Evolutionary conservation across 179 eudicot genomes (phyloP), one percentile per base, ranked within the genome.

Genomic region (Patellifolia procumbens): DNA sequence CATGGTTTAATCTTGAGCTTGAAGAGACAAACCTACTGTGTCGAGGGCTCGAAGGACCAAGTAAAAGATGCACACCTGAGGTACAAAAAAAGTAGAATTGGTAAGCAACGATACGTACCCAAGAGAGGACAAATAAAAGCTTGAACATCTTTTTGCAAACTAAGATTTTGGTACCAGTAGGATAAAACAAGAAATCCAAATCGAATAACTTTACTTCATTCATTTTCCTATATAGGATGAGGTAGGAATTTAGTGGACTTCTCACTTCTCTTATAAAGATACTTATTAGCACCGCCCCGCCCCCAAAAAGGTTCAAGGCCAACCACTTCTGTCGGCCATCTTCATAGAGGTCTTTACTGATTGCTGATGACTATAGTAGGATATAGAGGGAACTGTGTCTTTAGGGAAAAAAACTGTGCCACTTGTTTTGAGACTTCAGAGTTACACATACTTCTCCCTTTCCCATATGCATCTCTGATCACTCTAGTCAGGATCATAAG

Each of bases 1-100:
- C 43, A 65, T 39, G 56, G 49, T 68, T 37, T 28, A 2, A 72
- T 24, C n/a, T 26, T n/a, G 29, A 76, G 80, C 58, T 46, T 42
- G 39, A 75, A 78, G 73, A 76, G 82, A 84, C 80, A 19, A 70
- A 95, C 99, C 99, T 76, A 95, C 93, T 75, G 99, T 95, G 87
- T 95, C 99, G 69, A 95, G 97, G 80, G 97, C 99, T 79, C 99
- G 89, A 75, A 95, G 97, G 75, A 95, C 97, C 90, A 95, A 81
- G 81, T 95, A 95, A 79, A 92, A 95, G 78, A 95, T 84, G 87
- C 99, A 95, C 22, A 95, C 88, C 99, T 95, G 94, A 74, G 81
- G 76, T 28, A 46, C 61, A 49, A 70, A n/a, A 29, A 76, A 45
- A 64, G 48, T 24, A 68, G 29, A 74, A 55, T 42, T 5, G 20